Evolutionary conservation across 73 alveolate genomes (phyloP).

Genomic region (Paramecium biaurelia): DNA sequence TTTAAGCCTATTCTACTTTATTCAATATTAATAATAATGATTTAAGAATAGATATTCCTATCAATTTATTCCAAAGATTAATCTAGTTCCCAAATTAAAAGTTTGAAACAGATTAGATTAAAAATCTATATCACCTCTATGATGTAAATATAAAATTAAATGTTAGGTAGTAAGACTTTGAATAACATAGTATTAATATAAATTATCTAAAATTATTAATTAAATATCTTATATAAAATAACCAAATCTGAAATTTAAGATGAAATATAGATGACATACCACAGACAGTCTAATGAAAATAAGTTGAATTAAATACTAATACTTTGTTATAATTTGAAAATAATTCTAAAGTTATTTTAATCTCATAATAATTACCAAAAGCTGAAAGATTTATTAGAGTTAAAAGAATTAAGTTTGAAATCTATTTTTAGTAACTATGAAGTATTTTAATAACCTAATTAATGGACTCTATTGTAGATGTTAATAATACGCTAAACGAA

Average conservation of each 20-base stretch:
- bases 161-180: background rate
- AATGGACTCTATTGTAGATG: too few species aligned
- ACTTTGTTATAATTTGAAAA: too few species aligned
- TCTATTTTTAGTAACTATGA: too few species aligned
- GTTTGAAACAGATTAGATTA: background rate
- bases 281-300: too few species aligned
- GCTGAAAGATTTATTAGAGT: too few species aligned
- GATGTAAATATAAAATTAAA: background rate
- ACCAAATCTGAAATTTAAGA: background rate
- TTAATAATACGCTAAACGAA: too few species aligned
- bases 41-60: background rate
- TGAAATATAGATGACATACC: too few species aligned
- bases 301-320: too few species aligned
- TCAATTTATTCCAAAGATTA: background rate
- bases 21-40: background rate
- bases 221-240: background rate
- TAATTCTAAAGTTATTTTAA: too few species aligned
- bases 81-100: background rate
- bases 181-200: background rate
- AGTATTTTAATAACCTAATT: too few species aligned
- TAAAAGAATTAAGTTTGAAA: too few species aligned
- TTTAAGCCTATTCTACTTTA: background rate
- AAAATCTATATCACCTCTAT: background rate
- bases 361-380: too few species aligned
- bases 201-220: background rate